These are phyloP conservation scores for Fusarium austroafricanum DNA, from an alignment of 2,329 filamentous ascomycete species.

Conservation along the genomic window DNA sequence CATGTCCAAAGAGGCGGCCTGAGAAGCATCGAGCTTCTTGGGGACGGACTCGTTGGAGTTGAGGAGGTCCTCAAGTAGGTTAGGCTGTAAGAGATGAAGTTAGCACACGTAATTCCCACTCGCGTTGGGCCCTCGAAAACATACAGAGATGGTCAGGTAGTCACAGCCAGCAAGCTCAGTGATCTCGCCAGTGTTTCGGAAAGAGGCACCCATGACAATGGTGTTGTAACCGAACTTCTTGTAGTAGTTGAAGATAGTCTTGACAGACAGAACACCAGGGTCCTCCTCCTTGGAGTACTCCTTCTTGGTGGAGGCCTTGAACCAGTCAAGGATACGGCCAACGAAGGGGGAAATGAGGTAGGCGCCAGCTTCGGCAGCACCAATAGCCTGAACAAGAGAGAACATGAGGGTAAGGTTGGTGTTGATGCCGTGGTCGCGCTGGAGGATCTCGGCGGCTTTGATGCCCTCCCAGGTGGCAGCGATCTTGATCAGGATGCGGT, in stretches of 20 bases:
- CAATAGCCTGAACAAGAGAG: constrained; percentile 93
- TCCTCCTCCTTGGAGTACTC: constrained; percentile 91
- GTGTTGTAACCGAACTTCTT: constrained; percentile 99
- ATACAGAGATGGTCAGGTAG: constrained; percentile 96
- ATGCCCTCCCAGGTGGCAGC: constrained; percentile 99
- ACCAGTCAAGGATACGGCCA: constrained; percentile 99
- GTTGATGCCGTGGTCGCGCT: constrained; percentile 96
- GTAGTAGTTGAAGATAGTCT: constrained; percentile 99
- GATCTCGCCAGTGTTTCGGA: constrained; percentile 96
- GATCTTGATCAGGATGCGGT: constrained; percentile 97
- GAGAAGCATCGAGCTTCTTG: constrained; percentile 86
- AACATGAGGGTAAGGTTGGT: constrained; percentile 99
- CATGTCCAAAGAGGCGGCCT: constrained; percentile 76
- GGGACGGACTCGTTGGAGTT: constrained; percentile 85
- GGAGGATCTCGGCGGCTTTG: constrained; percentile 96
- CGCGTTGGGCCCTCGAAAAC: constrained; percentile 50
- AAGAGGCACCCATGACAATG: constrained; percentile 99
- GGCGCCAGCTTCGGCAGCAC: constrained; percentile 91
- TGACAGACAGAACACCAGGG: constrained; percentile 94
- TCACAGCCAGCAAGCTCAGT: constrained; percentile 98
- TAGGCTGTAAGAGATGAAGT: constrained; percentile 67
- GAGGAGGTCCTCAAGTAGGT: constrained; percentile 91
- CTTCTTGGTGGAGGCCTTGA: constrained; percentile 96
- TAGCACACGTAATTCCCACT: constrained; percentile 27
- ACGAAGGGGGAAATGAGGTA: constrained; percentile 99